Base-by-base conservation (phyloP, 2,329 filamentous ascomycete genomes). In the Elsinoe necatrix region DNA sequence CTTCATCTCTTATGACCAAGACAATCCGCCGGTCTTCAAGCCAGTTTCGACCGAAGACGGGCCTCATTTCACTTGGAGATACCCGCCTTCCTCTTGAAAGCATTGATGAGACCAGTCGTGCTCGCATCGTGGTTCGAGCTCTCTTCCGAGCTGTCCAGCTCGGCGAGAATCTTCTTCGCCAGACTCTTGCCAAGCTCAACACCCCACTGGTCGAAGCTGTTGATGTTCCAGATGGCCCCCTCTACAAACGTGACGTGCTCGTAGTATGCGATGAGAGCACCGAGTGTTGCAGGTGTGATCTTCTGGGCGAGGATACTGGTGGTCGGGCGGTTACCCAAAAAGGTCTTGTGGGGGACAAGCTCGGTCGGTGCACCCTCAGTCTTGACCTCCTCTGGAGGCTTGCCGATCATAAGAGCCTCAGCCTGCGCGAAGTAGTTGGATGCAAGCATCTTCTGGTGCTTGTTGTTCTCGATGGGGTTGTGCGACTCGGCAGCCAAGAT, bases 201-300 rank as follows among this genome's bases (percentile, higher is more conserved):
- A 75, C 93, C 93, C 93, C 93, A 98, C 80, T 98, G 93, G 77
- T 98, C 93, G 70, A 97, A 98, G 68, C 86, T 90, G 83, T 98
- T 98, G 80, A 98, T 95, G 77, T 97, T 95, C 93, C 93, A 98
- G 71, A 98, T 80, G 54, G 91, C 92, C 67, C 93, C 93, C 77
- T 98, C 93, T 35, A 89, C 95, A 74, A 98, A 98, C 57, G 93
- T 97, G 60, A 97, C 77, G 76, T 98, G 93, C 80, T 98, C 93
- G 75, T 98, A 98, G 81, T 97, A 98, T 63, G 90, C 92, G 66
- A 98, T 98, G 66, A 98, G 76, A 2, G 93, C 92, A 69, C 93
- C 93, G 48, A 98, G 82, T 67, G 95, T 90, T 42, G 85, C 89
- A 7, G 93, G 93, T 16, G 93, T 95, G 70, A 98, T 97, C 78